These are phyloP conservation scores for Komagataella pseudopastoris DNA, from an alignment of 805 yeast genomes.

Conservation along the genomic window DNA sequence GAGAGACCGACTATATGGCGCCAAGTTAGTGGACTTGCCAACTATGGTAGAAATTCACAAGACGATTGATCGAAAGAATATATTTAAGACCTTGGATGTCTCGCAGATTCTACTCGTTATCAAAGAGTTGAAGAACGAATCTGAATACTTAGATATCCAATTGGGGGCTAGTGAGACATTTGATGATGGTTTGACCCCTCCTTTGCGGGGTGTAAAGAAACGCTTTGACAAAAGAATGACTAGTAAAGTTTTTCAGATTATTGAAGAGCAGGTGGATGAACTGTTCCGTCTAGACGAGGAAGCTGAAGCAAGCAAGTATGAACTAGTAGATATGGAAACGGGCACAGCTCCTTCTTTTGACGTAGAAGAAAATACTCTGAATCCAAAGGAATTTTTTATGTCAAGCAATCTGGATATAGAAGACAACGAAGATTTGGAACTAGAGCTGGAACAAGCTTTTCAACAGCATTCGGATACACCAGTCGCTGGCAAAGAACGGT, in stretches of 20 bases:
- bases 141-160: slow-evolving; percentile 26
- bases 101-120: slow-evolving; percentile 76
- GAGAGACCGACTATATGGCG: slow-evolving; percentile 62
- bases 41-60: slow-evolving; percentile 79
- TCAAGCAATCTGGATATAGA: slow-evolving; percentile 6
- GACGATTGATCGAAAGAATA: slow-evolving; percentile 78
- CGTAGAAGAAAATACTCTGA: slow-evolving; percentile 4
- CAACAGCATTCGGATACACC: not conserved
- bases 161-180: slow-evolving; percentile 25
- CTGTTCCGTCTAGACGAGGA: slow-evolving; percentile 64
- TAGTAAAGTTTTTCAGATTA: slow-evolving; percentile 58
- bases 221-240: slow-evolving; percentile 62
- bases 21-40: slow-evolving; percentile 80
- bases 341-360: slow-evolving; percentile 10
- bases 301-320: slow-evolving; percentile 71
- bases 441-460: slow-evolving; percentile 4
- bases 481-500: not conserved
- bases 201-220: slow-evolving; percentile 58
- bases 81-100: slow-evolving; percentile 76
- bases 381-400: not conserved
- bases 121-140: slow-evolving; percentile 29
- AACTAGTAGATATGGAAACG: slow-evolving; percentile 42
- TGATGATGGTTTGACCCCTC: slow-evolving; percentile 77
- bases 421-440: slow-evolving; percentile 14
- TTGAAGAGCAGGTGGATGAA: slow-evolving; percentile 70